Base-by-base conservation (phyloP, 768 basidiomycete species). In the Stropharia rugosoannulata region DNA sequence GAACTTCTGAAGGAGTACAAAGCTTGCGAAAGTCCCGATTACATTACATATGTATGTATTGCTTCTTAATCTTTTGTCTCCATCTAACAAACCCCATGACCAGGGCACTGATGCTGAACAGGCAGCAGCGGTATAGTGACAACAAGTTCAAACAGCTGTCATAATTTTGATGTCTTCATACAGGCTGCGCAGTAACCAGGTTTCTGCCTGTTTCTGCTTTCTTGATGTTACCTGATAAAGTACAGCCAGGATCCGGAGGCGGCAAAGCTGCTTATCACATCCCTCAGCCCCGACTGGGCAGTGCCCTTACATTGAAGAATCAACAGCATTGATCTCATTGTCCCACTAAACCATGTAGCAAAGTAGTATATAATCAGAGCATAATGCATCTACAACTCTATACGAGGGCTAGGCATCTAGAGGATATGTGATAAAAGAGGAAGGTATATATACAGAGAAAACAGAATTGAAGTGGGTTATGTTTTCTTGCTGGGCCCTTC, bases 1-100 rank as follows among this genome's bases (percentile, higher is more conserved):
- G 92, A 94, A 63, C 72, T 97, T 15, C 73, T 95, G 62, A 92
- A 94, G 60, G 96, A 98, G 68, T 98, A 98, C 75, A 89, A 91
- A 64, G 95, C 96, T 49, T 96, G 94, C 70, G 95, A 98, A 74
- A 95, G 88, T 66, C 81, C 92, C 9, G 93, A 96, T 66, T 98
- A 98, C 71, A 93, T 98, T 62, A 83, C 89, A 64, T 92, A 93
- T 68, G 51, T 54, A 25, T 15, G 59, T 49, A 18, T 29, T 41
- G 11, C 52, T 35, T 22, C 18, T 18, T 44, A 8, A 46, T 5
- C 40, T 43, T 25, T 37, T 41, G 8, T 18, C 10, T 15, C 5
- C 8, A 10, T 32, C 27, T 49, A 15, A 42, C 25, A 48, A 11
- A 29, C 36, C 15, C 18, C 40, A 35, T 18, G 9, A 32, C 22